Base-by-base conservation (phyloP, 208 protist species). In the Sergeia podlipaevii region DNA sequence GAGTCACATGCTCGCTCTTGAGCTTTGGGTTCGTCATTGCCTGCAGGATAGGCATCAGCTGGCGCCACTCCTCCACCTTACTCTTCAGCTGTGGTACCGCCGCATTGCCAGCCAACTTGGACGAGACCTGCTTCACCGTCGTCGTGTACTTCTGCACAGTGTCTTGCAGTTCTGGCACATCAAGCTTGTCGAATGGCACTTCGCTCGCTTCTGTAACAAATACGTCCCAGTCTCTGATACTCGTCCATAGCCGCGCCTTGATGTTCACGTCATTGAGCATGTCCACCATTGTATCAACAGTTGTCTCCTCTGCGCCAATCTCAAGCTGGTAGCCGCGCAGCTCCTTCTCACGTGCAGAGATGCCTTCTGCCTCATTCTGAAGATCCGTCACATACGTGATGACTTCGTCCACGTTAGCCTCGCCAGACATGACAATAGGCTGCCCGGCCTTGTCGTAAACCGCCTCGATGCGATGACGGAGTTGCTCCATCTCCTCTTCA, bases 11-110 rank as follows among this genome's bases (percentile, higher is more conserved):
- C 49, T 96, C 81, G 13, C 70, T 38, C 74, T 96, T 95, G 32
- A 99, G 70, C 32, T 93, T 89, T 1, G 83, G 77, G 65, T 98
- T 99, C 10, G 82, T 91, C 23, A 99, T 77, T 15, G 93, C 92
- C 47, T 71, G 66, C 33, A 98, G 71, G n/a, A 97, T 75, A 4
- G 96, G 97, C 55, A 96, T 64, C 29, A 95, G 73, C 54, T 89
- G 61, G 24, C 93, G 95, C 85, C 96, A 98, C 47, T 95, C 81
- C 48, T 98, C 96, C 6, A 98, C 90, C 37, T 72, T 81, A 34
- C 66, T 74, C 50, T 80, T 81, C 37, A 98, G 76, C 52, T 72
- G 70, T 4, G 78, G 74, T 36, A 95, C 87, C 10, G 93, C 91
- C 18, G 77, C 74, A 63, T 93, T 95, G 57, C 68, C 66, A 1